Conservation (phyloP, 1,284 basidiomycete genomes). For the Melampsora abietis-canadensis region DNA sequence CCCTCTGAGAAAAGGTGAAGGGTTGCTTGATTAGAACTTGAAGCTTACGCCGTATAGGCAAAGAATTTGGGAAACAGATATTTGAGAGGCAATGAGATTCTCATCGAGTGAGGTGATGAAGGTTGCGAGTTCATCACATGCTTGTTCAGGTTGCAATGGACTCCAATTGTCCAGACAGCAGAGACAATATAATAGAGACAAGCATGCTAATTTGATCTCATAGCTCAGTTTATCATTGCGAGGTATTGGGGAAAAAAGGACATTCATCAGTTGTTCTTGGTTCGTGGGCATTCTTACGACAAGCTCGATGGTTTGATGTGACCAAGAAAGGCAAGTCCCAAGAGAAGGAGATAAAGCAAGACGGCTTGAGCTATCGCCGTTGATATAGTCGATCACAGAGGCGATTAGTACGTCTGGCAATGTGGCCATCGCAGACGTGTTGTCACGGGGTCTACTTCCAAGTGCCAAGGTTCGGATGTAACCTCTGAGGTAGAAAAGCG, state of each 20-base stretch:
- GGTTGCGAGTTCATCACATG: background rate
- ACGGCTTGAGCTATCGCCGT: background rate
- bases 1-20: background rate
- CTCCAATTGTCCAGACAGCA: background rate
- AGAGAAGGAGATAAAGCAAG: background rate
- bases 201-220: conserved; percentile 2
- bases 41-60: conserved; percentile 4
- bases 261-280: background rate
- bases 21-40: background rate
- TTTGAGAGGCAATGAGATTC: background rate
- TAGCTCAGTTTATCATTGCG: background rate
- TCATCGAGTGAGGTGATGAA: background rate
- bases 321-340: background rate
- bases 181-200: background rate
- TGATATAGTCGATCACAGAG: conserved; percentile 26
- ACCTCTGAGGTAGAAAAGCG: conserved; percentile 27
- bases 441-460: background rate
- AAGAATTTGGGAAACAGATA: background rate
- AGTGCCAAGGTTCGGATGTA: conserved; percentile 20
- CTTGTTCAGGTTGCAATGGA: background rate
- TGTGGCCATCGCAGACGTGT: conserved; percentile 16
- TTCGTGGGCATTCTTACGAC: background rate
- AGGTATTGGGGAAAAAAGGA: background rate
- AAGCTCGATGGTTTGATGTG: conserved; percentile 3
- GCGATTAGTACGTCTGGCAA: conserved; percentile 32